Evolutionary conservation across 208 protist species (phyloP), one percentile per base, ranked within the genome.

Genomic region (Balamuthia mandrillaris): DNA sequence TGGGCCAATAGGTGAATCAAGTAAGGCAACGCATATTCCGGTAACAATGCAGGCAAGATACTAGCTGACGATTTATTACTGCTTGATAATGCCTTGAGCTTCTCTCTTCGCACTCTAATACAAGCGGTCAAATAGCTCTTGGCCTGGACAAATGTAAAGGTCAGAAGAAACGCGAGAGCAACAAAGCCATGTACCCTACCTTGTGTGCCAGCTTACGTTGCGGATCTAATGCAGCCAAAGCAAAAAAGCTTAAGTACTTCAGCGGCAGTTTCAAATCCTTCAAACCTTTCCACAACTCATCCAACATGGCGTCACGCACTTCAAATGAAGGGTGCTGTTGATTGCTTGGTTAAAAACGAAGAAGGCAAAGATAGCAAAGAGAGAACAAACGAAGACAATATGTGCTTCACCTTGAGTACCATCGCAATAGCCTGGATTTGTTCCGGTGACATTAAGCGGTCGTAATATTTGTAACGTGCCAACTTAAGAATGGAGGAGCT

Each of bases 1-100:
- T 77, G 66, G 24, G 66, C 66, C 2, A 77, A 33, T 27, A 77
- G 66, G 29, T 77, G 66, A 45, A 77, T 77, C 21, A 77, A 33
- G 24, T 77, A 77, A 45, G 66, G 66, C 66, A 77, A 29, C 31
- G 66, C 66, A 18, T 77, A 77, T 33, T 77, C 66, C 29, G 66
- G 66, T 29, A 77, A 31, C n/a, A 45, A 77, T 77, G 41, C 44
- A 77, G 66, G 56, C 49, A 3, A 77, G 66, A 5, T n/a, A n/a
- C n/a, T 39, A 39, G 42, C 66, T 39, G 16, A 39, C 66, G 42
- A 56, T 45, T 45, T 77, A 39, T 33, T 77, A 45, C 0, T 45
- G 66, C 66, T 56, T 45, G 18, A 77, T 39, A 3, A 39, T 24
- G n/a, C n/a, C n/a, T n/a, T n/a, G 24, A 77, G 44, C 27, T 39